Percentiles rank a stretch among this genome's conserved stretches.
These are phyloP conservation scores for Myxozyma sirexii DNA, from an alignment of 805 yeast species.

Conservation along the genomic window DNA sequence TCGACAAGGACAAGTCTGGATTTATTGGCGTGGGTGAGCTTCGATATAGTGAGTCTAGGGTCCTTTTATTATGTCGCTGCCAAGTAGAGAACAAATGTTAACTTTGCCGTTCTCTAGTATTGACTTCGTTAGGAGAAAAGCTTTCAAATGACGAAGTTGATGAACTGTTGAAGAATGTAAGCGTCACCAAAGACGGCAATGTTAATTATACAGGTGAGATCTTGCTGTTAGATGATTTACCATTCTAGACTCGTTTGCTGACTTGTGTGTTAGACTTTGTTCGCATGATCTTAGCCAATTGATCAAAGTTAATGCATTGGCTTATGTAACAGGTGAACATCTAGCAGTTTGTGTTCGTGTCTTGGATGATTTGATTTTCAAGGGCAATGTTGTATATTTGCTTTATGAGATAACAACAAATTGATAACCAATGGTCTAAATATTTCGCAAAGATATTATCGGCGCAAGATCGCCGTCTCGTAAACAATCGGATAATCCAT, in stretches of 20 bases:
- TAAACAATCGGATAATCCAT: background rate
- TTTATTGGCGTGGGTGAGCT: slow-evolving; percentile 96
- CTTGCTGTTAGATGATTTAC: background rate
- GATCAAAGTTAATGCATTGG: background rate
- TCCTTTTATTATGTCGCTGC: background rate
- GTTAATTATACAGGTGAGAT: slow-evolving; percentile 76
- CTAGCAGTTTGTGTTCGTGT: background rate
- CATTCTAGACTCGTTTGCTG: background rate
- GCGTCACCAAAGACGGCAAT: slow-evolving; percentile 88
- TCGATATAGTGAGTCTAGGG: slow-evolving; percentile 59
- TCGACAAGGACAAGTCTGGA: slow-evolving; percentile 94
- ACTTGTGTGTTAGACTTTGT: slow-evolving; percentile 25
- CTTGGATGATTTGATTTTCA: background rate
- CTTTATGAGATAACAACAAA: no score
- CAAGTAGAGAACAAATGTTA: background rate
- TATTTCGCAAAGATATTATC: no score
- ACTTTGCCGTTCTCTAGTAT: slow-evolving; percentile 44
- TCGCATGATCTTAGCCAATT: slow-evolving; percentile 36
- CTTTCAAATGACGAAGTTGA: slow-evolving; percentile 89
- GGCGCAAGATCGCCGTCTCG: no score
- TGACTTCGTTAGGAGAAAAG: slow-evolving; percentile 95
- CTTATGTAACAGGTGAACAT: background rate
- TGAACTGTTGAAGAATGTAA: slow-evolving; percentile 92
- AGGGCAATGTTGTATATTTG: background rate
- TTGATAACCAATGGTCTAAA: no score